Base-by-base conservation (phyloP, 768 basidiomycete species). In the Crassisporium funariophilum region DNA sequence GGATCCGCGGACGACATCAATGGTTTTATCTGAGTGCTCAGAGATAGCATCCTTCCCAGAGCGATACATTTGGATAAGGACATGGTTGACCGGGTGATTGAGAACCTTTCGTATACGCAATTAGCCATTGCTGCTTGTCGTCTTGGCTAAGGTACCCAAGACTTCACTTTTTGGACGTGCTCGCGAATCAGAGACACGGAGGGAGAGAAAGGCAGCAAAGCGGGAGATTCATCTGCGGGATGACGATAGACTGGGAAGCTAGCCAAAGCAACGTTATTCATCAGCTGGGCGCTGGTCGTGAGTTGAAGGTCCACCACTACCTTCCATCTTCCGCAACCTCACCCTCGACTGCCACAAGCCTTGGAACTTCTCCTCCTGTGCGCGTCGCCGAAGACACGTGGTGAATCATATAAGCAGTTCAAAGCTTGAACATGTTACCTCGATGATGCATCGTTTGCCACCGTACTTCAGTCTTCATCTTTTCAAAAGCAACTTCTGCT, bases 11-110 rank as follows among this genome's bases (percentile, higher is more conserved):
- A 84, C 80, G 53, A 92, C 78, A 61, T 92, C 90, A 54, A 91
- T 78, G 4, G 89, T 92, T 68, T 92, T 92, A 65, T 92, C 89
- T 0, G 86, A 87, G 63, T 92, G 89, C 55, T 91, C 88, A 0
- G 88, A 90, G 52, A 91, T 91, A 65, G 84, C 87, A 64, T 91
- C 90, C 21, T 78, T 79, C 4, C 89, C 90, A 10, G 75, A 76
- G 46, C 89, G 86, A 60, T 91, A 91, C 60, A 81, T 76, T 58
- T 91, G 90, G 40, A 91, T 88, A 22, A 92, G 77, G 38, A 88
- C 89, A 55, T 92, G 89, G 58, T 92, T 92, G 4, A 91, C 80
- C 1, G 83, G 84, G 46, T 88, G 87, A 17, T 70, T 59, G 1
- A 74, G 59, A 20, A 64, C 58, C 70, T 73, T 27, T 15, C 29